Evolutionary conservation across 352 stramenopile genomes (phyloP), one percentile per base, ranked within the genome.

Genomic region (Globisporangium echinulatum): DNA sequence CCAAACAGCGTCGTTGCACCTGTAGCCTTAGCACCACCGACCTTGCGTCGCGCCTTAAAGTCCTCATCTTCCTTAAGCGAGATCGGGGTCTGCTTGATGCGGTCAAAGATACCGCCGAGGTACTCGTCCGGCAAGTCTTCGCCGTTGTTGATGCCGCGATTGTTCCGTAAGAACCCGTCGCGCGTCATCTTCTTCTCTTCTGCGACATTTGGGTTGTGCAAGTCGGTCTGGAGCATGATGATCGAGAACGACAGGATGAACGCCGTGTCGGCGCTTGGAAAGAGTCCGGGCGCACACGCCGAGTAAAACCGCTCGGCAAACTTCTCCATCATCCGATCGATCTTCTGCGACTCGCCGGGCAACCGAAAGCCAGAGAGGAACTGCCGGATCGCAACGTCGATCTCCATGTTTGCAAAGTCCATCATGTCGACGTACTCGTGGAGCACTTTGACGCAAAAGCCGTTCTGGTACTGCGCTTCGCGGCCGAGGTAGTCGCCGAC

Each of bases 251-350:
- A 94, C 40, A 99, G 69, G 66, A 99, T 98, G 66, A 99, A 99
- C 3, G 97, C 97, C 5, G 96, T 98, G 68, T 99, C 97, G 13
- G 96, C 94, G 39, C 87, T 97, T 13, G 91, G 82, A 67, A 99
- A 99, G 2, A 98, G 69, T 6, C 75, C 81, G 5, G 77, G 69
- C 4, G 77, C 59, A 85, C 85, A 74, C 61, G 70, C 49, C 71
- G 97, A 82, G 42, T 85, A 87, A 53, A 77, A 94, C 1, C 80
- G 82, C 69, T 99, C 96, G 2, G 98, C 97, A 74, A 99, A 99
- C 64, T 99, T 99, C 68, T 99, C 97, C 96, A 99, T 99, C 66
- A 99, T 99, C 39, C 98, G 96, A 78, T 99, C 98, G 74, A 99
- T 99, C 75, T 99, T 99, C 70, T 99, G 97, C 0, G 97, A 97